phyloP scores from a whole-genome alignment of 75 land plant species.

The Pinus albicaulis region DNA sequence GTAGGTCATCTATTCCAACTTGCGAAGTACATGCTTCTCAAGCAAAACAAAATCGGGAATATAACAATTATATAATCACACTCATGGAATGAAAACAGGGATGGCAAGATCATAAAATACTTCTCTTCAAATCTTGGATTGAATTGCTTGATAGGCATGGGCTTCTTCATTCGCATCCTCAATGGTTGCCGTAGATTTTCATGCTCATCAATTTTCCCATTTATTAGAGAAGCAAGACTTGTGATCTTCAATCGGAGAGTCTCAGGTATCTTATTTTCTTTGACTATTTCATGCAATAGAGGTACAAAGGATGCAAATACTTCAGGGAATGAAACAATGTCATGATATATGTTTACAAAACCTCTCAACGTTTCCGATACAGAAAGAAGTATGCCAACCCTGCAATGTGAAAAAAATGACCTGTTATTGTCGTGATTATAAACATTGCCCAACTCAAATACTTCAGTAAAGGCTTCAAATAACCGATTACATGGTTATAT shows the following conservation, averaged over 20 bases:
- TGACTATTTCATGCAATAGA: conserved; percentile 42
- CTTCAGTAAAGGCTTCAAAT: background rate
- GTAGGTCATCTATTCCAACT: background rate
- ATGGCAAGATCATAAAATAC: conserved; percentile 32
- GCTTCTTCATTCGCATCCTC: conserved; percentile 77
- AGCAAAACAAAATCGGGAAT: background rate
- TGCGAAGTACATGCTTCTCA: background rate
- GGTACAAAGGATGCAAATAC: conserved; percentile 64
- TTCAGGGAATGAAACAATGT: conserved; percentile 73
- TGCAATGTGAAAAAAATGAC: conserved; percentile 21
- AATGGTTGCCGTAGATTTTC: conserved; percentile 66
- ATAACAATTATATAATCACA: background rate
- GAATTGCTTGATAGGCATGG: conserved; percentile 68
- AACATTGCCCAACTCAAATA: background rate
- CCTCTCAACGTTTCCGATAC: conserved; percentile 56
- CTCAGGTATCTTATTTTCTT: conserved; percentile 35
- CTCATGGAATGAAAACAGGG: background rate
- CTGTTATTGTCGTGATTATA: background rate
- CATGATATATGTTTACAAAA: conserved; percentile 54
- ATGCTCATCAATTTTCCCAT: conserved; percentile 44
- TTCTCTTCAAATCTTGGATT: conserved; percentile 93
- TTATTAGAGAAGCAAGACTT: conserved; percentile 33
- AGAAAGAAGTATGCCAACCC: conserved; percentile 54
- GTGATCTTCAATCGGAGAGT: conserved; percentile 23
- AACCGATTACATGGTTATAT: background rate